Base-by-base conservation (phyloP, 805 yeast species). In the Hanseniaspora vineae region DNA sequence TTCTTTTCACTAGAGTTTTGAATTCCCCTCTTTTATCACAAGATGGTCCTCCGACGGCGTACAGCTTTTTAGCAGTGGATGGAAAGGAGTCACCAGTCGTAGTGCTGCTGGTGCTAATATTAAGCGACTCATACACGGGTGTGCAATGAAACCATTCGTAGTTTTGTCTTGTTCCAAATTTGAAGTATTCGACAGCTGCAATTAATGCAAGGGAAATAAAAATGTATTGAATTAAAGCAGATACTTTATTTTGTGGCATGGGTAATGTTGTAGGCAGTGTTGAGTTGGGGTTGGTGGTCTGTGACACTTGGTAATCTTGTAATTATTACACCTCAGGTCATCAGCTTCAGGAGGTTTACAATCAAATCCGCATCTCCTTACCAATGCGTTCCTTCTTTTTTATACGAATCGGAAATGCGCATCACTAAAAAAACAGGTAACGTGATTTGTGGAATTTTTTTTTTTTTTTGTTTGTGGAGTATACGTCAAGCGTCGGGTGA, bases 91-190 rank as follows among this genome's bases (percentile, higher is more conserved):
- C 49, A 14, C 58, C 57, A 10, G 54, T 50, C 10, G 50, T 23
- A 8, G 29, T 23, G 8, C 29, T 23, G 29, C 29, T 23, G 29
- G 29, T 23, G 29, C 29, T 23, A 8, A 23, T 23, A 23, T 23
- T 49, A 12, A 58, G 43, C 14, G 52, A 47, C 20, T 60, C 58
- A 10, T 57, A 52, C 6, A 54, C 47, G 13, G 71, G 66, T 12
- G 71, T 68, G 50, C 74, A 70, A 47, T 70, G 74, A 54, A 70
- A 66, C 72, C 71, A 68, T 31, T 70, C 73, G 48, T 70, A 70
- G 50, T 68, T 61, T 35, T 60, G 55, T 50, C 58, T 61, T 2
- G 73, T 68, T 17, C 65, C 53, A 46, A 66, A 67, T 51, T 70
- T 70, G 58, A 70, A 70, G 50, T 67, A 69, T 51, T 70, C 73